Evolutionary conservation across 441 rosid species (phyloP), one percentile per base, ranked within the genome.

Genomic region (Mallotus repandus): DNA sequence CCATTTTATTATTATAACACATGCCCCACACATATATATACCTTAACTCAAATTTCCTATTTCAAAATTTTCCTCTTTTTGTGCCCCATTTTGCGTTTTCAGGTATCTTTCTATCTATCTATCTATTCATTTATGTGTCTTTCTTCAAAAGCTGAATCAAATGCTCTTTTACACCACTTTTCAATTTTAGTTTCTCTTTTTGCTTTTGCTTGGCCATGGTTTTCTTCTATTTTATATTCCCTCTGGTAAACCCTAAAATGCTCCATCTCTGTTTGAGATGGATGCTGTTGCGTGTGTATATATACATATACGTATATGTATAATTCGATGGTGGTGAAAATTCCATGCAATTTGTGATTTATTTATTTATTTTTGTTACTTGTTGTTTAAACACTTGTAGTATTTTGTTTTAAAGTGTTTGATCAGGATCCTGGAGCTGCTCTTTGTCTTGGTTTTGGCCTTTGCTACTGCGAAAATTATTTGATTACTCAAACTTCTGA

Each of bases 401-500:
- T 59, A 0, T 38, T n/a, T 54, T 54, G 9, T 9, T 63, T 55
- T 71, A 1, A 49, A 71, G 58, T 68, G 54, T 62, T 22, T 62
- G 57, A 71, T 65, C 66, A 75, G 86, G 84, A 76, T 61, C 73
- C 60, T 74, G 77, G 74, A 78, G 74, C 77, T 76, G 66, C 76
- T 79, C 63, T 60, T 72, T 58, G 67, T 64, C 61, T 49, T 59
- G 48, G 73, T 73, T 78, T 50, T 79, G 78, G 46, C 9, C 9
- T 77, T 64, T 68, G 76, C 66, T 66, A 58, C 32, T 29, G 32
- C 32, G 32, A 29, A 29, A 77, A 73, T 71, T 76, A 62, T 69
- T 67, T 74, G 63, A 69, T 74, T 72, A 53, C 53, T 21, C 61
- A 78, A 82, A 66, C 53, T 70, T 79, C 75, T 59, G 68, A 59